Conservation (phyloP, 352 stramenopile genomes). For the Globisporangium middletonii region DNA sequence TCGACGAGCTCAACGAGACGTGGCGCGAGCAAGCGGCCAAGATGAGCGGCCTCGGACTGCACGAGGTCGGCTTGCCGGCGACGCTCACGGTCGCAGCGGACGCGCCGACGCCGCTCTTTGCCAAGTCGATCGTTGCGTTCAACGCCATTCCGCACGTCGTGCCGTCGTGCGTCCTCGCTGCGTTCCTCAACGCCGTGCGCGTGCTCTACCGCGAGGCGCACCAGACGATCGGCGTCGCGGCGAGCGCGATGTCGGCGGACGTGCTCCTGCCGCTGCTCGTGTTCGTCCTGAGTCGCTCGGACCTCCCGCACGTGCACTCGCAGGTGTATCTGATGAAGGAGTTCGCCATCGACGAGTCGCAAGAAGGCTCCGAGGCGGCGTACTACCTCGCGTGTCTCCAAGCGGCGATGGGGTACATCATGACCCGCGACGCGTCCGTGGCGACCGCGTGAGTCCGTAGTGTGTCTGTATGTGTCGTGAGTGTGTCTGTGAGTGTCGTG, state of each 20-base stretch:
- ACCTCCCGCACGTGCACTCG: constrained; percentile 67
- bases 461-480: constrained; percentile 9
- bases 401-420: constrained; percentile 76
- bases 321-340: constrained; percentile 79
- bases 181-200: constrained; percentile 58
- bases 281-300: constrained; percentile 58
- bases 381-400: constrained; percentile 83
- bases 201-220: constrained; percentile 63
- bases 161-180: constrained; percentile 52
- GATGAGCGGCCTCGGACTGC: constrained; percentile 31
- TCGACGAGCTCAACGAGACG: constrained; percentile 62
- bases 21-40: constrained; percentile 56
- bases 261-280: constrained; percentile 73
- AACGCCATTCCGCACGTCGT: constrained; percentile 67
- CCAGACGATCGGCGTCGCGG: constrained; percentile 31
- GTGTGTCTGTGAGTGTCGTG: constrained; percentile 4
- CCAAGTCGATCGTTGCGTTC: constrained; percentile 55
- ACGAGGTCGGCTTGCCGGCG: constrained; percentile 48
- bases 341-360: constrained; percentile 59
- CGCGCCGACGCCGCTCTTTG: constrained; percentile 24
- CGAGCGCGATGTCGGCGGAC: constrained; percentile 64
- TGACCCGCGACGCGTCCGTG: constrained; percentile 17
- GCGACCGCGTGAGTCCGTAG: constrained; percentile 15
- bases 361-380: constrained; percentile 68
- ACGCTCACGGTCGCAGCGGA: constrained; percentile 3